Base-by-base conservation (phyloP, 2,329 filamentous ascomycete genomes). In the Phyllosticta paracitricarpa region DNA sequence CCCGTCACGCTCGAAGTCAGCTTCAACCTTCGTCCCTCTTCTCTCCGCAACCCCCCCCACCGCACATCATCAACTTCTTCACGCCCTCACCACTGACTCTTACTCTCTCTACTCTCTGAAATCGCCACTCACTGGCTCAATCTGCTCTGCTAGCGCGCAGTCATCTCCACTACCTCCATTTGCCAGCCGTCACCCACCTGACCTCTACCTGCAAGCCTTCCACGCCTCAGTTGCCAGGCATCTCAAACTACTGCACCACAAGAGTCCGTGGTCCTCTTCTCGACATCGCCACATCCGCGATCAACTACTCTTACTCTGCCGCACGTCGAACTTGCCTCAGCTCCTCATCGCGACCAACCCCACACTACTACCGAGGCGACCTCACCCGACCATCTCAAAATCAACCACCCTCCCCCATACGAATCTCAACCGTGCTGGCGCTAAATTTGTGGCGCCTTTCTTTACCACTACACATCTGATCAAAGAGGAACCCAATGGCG, bases 401-500 rank as follows among this genome's bases (percentile, higher is more conserved):
- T 48, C 17, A n/a, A 48, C 40, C 40, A 48, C 40, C 40, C 40
- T n/a, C 40, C 9, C 28, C 9, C 17, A 48, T 48, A n/a, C 40
- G 40, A n/a, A 5, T n/a, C 14, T 48, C 40, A n/a, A 48, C n/a
- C 22, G 10, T 33, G 30, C 52, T 3, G 40, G 40, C 59, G 54
- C 54, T 56, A 40, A 51, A 48, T 40, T 19, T 48, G 25, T 60
- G 35, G n/a, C 56, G 28, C 59, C 30, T 25, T 33, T 55, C 54
- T 12, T 26, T 28, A 25, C 14, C 51, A 10, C 51, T 17, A 10
- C 33, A 54, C 24, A 60, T 14, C n/a, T 53, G 33, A 28, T n/a
- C 35, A 3, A 30, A 48, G 7, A 48, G 40, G 19, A 4, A 48
- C 24, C 33, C 52, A 62, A 80, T 80, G 78, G 75, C 78, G 64